Evolutionary conservation across 2,329 filamentous ascomycete genomes (phyloP), one percentile per base, ranked within the genome.

Genomic region (Hymenoscyphus scutula): DNA sequence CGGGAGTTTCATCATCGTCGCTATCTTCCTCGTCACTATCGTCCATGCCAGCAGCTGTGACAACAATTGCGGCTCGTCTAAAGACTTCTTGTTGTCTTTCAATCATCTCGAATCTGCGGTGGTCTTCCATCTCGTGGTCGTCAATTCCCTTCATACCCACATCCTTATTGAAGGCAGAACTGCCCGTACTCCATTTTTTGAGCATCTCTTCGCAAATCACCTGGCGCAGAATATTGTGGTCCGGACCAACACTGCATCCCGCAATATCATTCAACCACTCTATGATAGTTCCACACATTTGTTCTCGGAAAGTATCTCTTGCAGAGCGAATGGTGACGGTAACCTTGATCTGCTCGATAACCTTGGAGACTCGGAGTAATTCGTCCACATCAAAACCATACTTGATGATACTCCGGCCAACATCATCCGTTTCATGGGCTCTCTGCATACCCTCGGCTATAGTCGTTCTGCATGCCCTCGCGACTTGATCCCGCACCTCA

Each of bases 241-340:
- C 92, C 34, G 86, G 81, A 1, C 91, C 92, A 55, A 97, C 90
- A 59, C 87, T 89, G 76, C 93, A 97, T 32, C 92, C 92, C 7
- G 92, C 86, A 71, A 99, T 96, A 75, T 99, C 96, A 59, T 88
- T 84, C 23, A 99, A 83, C 96, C 96, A 99, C 71, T 97, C 93
- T 60, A 99, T 89, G 65, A 99, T 94, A 17, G 92, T 92, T n/a
- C 91, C 92, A 71, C 93, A 97, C 96, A 99, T 99, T 74, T 98
- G 91, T 74, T 99, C 95, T 63, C 95, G 85, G 77, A 98, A 99
- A 0, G 92, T 98, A 76, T 99, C 95, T 69, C 96, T 85, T 5
- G 95, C 87, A 10, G 94, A 97, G 53, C 95, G 87, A 65, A 99
- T 92, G 0, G 95, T 99, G 56, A 97, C 92, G 0, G 95, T 98